Base-by-base conservation (phyloP, 805 yeast genomes). In the Candida mattraensis region DNA sequence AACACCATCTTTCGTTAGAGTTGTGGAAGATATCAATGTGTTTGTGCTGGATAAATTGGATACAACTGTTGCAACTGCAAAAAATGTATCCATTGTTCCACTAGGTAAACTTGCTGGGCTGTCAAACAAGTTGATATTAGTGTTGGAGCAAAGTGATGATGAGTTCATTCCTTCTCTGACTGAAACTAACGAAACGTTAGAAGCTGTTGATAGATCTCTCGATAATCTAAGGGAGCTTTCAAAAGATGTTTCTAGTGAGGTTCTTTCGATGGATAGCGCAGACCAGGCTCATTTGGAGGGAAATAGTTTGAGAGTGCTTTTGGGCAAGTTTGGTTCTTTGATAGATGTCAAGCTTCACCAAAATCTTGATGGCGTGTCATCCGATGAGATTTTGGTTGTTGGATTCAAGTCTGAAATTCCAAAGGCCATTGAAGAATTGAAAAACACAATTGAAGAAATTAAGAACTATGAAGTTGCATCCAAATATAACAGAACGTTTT, bases 121-220 rank as follows among this genome's bases (percentile, higher is more conserved):
- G 28, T 62, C 67, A 25, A 59, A 59, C 39, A 58, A 66, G 22
- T 64, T 87, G 30, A 58, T 85, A 12, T 63, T 93, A 29, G 75
- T 86, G 39, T 67, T 69, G 48, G 64, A 62, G 34, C 64, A 68
- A 41, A 62, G 64, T 45, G 69, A 73, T 34, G 83, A 78, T 31
- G 95, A 85, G 51, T 87, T 87, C 58, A 80, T 79, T 24, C 91
- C 91, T 18, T 71, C 83, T 23, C 62, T 67, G 18, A 74, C 72
- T 23, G 89, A 83, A 53, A 66, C 80, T 38, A 62, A 65, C 25
- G 71, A 60, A n/a, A 67, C 72, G 33, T 69, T 91, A 39, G 66
- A 67, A 2, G 61, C 63, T 12, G 86, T 81, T 29, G 72, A 76
- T 45, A 59, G 59, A 11, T 63, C 80, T 1, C 70, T 89, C 42